Evolutionary conservation across 2,329 filamentous ascomycete species (phyloP), one percentile per base, ranked within the genome.

Genomic region (Claviceps quebecensis): DNA sequence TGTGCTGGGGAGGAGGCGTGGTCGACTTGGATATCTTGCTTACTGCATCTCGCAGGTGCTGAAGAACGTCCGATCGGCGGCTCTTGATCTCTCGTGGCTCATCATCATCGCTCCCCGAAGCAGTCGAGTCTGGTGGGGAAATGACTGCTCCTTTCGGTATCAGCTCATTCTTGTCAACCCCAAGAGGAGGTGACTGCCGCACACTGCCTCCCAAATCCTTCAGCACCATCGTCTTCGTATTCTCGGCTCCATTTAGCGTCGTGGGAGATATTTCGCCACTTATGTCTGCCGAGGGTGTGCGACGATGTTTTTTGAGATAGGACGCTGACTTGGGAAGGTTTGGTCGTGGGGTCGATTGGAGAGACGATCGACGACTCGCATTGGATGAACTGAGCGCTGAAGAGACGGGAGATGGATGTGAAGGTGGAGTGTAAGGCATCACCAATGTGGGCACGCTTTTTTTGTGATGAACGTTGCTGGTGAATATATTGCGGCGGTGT

Each of bases 351-450:
- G 67, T 67, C 52, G 68, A 65, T 56, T 76, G 72, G 53, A 80
- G 68, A 16, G 80, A 83, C 16, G 78, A 72, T 55, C 79, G 74
- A 56, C 80, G 77, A 63, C 78, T 82, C 56, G 66, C 63, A 58
- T 72, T 70, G 13, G 80, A 80, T 49, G 80, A 82, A 22, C 72
- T 62, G 49, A 76, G 70, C 54, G 72, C 71, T 60, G 80, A 81
- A 55, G 76, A 73, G 59, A 79, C 72, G 62, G 80, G 79, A 55
- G 80, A 83, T 63, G 75, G 72, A 63, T 79, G 78, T 60, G 83
- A 80, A 56, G 87, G 87, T 55, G 87, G 86, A 68, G 87, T 93
- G 74, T 93, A 93, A 80, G 87, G 87, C 87, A 93, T 93, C 72
- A 77, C 72, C 66, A 66, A 54, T 22, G 37, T 23, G 55, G 52